A percentile compares a stretch with the other conserved stretches of the same genome.
phyloP scores from a whole-genome alignment of 345 rosid species.

The Kandelia obovata region DNA sequence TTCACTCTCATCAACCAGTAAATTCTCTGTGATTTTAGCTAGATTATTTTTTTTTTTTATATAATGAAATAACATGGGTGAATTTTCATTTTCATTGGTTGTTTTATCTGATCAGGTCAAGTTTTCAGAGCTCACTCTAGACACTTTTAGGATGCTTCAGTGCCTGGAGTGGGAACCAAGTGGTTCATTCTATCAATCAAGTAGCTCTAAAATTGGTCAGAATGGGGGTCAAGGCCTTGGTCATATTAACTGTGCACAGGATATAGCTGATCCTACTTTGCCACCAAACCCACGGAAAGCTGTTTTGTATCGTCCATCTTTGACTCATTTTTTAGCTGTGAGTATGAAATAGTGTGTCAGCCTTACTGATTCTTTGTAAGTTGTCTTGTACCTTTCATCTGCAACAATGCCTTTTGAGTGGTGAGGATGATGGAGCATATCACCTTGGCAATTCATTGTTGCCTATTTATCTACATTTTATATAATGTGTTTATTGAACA shows the following conservation, averaged over 20 bases:
- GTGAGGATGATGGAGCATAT: too few species aligned
- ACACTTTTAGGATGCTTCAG: slow-evolving; percentile 95
- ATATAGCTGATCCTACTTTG: slow-evolving; percentile 81
- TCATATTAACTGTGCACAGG: slow-evolving; percentile 53
- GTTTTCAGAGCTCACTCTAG: slow-evolving; percentile 92
- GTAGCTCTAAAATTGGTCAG: slow-evolving; percentile 49
- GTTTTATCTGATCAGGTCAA: slow-evolving; percentile 54
- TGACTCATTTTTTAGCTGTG: slow-evolving; percentile 87
- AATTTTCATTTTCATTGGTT: neutral
- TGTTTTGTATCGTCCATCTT: slow-evolving; percentile 77
- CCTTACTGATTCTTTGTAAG: slow-evolving; percentile 1
- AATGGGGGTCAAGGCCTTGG: slow-evolving; percentile 55
- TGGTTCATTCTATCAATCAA: slow-evolving; percentile 74
- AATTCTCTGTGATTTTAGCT: neutral
- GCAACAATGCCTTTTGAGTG: too few species aligned
- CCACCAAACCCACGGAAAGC: slow-evolving; percentile 90
- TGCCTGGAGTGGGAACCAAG: slow-evolving; percentile 97
- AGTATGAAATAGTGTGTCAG: slow-evolving; percentile 29
- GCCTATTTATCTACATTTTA: too few species aligned
- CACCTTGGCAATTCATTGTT: too few species aligned
- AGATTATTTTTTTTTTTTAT: neutral
- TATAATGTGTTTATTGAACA: neutral
- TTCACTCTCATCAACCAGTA: slow-evolving; percentile 5
- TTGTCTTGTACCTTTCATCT: neutral
- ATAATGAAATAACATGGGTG: neutral